Percentiles rank a stretch among this genome's conserved stretches.
Evolutionary conservation across 352 stramenopile genomes (phyloP).

Genomic region (Pythium grandisporangium): DNA sequence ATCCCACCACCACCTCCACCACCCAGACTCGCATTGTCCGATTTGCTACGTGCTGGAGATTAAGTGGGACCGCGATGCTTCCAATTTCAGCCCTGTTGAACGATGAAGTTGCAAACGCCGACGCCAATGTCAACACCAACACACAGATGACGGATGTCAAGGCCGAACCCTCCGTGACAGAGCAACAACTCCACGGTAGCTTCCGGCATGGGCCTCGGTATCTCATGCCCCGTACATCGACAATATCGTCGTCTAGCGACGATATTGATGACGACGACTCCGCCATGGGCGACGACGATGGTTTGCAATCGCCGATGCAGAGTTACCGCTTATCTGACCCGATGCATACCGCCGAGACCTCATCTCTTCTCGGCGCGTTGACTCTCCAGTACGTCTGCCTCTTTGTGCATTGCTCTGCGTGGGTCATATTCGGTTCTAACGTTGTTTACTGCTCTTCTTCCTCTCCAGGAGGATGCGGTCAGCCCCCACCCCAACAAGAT

Average conservation of each 20-base stretch:
- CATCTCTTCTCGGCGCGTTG: slow-evolving; percentile 11
- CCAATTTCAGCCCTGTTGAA: slow-evolving; percentile 11
- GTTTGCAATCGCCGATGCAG: slow-evolving; percentile 2
- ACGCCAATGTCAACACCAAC: slow-evolving; percentile 4
- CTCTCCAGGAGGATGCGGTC: slow-evolving; percentile 7
- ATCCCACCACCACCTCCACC: background rate
- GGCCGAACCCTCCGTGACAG: background rate
- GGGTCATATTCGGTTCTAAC: no score
- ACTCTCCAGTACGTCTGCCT: slow-evolving; percentile 11
- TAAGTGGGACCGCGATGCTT: background rate
- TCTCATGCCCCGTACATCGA: background rate
- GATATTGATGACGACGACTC: slow-evolving; percentile 7
- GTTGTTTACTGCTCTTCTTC: background rate
- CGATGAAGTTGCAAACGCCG: slow-evolving; percentile 2
- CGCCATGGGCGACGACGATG: slow-evolving; percentile 5
- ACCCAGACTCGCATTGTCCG: background rate
- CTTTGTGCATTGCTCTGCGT: background rate
- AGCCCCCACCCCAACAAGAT: background rate
- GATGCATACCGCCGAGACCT: slow-evolving; percentile 4
- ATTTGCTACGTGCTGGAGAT: background rate
- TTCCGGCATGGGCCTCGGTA: no score
- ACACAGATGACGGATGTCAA: slow-evolving; percentile 7
- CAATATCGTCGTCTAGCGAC: slow-evolving; percentile 5
- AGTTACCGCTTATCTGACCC: background rate
- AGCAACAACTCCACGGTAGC: background rate